Percentiles rank a stretch among this genome's conserved stretches.
Evolutionary conservation across 2,329 filamentous ascomycete species (phyloP).

Genomic region (Ilyonectria robusta): DNA sequence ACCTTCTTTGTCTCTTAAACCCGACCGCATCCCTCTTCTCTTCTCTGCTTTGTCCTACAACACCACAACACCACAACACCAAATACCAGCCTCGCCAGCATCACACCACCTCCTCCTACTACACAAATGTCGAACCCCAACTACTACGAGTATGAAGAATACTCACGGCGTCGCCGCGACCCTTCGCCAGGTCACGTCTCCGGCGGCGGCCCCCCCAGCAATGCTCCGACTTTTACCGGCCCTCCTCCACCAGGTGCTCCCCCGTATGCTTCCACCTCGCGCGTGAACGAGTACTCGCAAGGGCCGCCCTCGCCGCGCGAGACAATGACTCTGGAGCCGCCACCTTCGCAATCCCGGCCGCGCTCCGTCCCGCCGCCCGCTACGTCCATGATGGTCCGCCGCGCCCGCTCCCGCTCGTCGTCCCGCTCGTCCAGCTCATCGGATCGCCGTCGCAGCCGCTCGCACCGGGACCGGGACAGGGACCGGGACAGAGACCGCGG

Average conservation of each 20-base stretch:
- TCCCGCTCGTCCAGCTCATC: conserved; percentile 35
- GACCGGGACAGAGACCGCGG: conserved; percentile 45
- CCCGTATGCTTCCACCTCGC: conserved; percentile 42
- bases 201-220: conserved; percentile 39
- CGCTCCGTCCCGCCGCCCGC: conserved; percentile 52
- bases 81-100: neutral
- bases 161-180: conserved; percentile 45
- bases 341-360: conserved; percentile 46
- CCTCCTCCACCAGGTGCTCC: conserved; percentile 36
- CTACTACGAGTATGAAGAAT: conserved; percentile 51
- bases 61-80: neutral
- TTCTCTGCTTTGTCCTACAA: neutral
- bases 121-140: conserved; percentile 41
- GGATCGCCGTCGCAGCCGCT: conserved; percentile 39
- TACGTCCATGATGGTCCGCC: conserved; percentile 47
- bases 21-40: conserved; percentile 7
- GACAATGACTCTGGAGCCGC: conserved; percentile 49
- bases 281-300: conserved; percentile 44
- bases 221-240: conserved; percentile 27
- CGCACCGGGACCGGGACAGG: conserved; percentile 39
- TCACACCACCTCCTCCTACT: neutral
- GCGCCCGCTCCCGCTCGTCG: conserved; percentile 42
- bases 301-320: conserved; percentile 43
- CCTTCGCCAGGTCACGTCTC: conserved; percentile 53
- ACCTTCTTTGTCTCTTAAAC: conserved; percentile 1